Percentiles rank a stretch among this genome's conserved stretches.
phyloP scores from a whole-genome alignment of 306 rosid genomes.

The Dryas drummondii region DNA sequence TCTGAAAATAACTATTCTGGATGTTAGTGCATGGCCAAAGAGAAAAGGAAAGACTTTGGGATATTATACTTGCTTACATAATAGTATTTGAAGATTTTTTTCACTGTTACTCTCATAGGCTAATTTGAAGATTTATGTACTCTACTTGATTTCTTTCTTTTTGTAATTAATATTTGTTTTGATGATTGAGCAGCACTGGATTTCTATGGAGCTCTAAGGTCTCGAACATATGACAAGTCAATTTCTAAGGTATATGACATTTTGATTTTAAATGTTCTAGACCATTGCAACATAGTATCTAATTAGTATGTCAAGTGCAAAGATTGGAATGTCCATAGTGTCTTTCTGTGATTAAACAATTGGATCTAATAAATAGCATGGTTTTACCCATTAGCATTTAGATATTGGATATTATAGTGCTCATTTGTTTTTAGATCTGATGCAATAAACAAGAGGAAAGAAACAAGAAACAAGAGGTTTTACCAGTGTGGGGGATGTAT shows the following conservation, averaged over 20 bases:
- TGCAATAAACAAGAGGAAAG: no score
- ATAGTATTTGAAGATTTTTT: neutral
- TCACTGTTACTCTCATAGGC: neutral
- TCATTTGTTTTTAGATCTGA: no score
- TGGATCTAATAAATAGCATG: conserved; percentile 3
- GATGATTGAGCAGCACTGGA: conserved; percentile 73
- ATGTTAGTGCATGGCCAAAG: no score
- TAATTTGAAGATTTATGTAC: neutral
- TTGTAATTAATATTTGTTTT: neutral
- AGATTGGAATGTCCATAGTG: conserved; percentile 9
- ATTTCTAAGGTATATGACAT: conserved; percentile 65
- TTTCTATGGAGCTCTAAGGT: conserved; percentile 94
- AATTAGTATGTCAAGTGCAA: neutral
- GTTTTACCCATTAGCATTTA: neutral
- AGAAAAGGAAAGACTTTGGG: no score
- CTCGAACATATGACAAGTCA: conserved; percentile 80
- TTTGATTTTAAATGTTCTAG: conserved; percentile 20
- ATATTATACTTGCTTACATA: no score
- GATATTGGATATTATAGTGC: neutral
- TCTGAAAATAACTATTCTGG: no score
- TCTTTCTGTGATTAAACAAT: conserved; percentile 7
- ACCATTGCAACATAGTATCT: neutral
- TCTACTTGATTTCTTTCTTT: conserved; percentile 2
- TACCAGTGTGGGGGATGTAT: no score
- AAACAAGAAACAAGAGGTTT: no score